Percentiles rank a stretch among this genome's conserved stretches.
Conservation (phyloP, 768 basidiomycete genomes). For the Kwoniella sp. region DNA sequence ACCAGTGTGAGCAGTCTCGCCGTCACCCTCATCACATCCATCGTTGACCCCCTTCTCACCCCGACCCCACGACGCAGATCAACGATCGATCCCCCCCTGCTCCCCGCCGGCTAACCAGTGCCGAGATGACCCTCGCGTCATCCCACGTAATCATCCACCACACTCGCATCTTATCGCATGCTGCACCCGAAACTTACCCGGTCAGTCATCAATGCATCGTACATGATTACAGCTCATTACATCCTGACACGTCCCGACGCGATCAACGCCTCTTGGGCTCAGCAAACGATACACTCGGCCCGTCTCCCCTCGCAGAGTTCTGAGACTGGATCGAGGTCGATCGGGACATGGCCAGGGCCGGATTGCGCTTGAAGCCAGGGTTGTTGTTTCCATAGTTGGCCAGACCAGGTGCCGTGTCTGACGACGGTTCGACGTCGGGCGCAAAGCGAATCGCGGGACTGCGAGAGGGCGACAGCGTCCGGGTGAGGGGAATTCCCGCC, state of each 20-base stretch:
- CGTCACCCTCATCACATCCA: background rate
- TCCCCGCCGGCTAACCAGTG: no score
- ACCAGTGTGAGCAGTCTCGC: background rate
- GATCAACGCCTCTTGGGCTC: slow-evolving; percentile 14
- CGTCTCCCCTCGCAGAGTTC: background rate
- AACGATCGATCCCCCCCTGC: no score
- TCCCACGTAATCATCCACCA: no score
- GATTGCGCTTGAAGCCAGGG: slow-evolving; percentile 38
- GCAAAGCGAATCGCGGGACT: slow-evolving; percentile 42
- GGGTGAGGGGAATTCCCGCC: slow-evolving; percentile 13
- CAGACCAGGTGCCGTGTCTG: slow-evolving; percentile 41
- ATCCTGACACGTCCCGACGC: background rate
- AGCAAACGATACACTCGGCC: slow-evolving; percentile 25
- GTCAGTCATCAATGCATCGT: no score
- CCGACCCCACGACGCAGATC: no score
- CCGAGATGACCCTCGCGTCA: no score
- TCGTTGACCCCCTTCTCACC: background rate
- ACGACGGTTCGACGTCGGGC: slow-evolving; percentile 24
- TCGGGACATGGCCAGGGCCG: slow-evolving; percentile 35
- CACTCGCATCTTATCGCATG: no score
- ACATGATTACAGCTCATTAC: no score
- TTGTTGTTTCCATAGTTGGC: slow-evolving; percentile 29
- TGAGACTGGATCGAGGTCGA: slow-evolving; percentile 18
- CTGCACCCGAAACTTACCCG: no score
- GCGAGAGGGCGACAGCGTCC: slow-evolving; percentile 16